Base-by-base conservation (phyloP, 2,329 filamentous ascomycete genomes). In the Epichloe aotearoae region DNA sequence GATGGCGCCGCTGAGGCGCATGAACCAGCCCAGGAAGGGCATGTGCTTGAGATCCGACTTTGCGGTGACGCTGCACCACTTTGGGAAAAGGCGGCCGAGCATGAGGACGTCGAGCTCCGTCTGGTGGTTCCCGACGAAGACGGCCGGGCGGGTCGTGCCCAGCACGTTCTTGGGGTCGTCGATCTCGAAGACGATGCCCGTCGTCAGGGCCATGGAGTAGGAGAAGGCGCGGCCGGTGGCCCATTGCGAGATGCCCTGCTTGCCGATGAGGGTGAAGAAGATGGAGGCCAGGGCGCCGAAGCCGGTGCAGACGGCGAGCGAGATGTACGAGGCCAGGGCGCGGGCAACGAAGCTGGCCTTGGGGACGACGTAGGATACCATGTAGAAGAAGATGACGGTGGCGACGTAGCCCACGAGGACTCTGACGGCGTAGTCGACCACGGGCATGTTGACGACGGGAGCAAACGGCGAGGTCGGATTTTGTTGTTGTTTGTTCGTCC, bases 111-210 rank as follows among this genome's bases (percentile, higher is more conserved):
- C 93, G 58, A 98, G 80, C 71, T 97, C 93, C 20, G 86, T 88
- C 76, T 98, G 93, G 71, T 98, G 93, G 69, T 97, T 97, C 40
- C 86, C 86, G 58, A 98, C 76, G 62, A 98, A 90, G 52, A 98
- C 86, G 52, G 88, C 90, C 1, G 93, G 93, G 48, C 91, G 80
- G 30, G 73, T 74, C 10, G 74, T 82, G 45, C 71, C 70, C 52
- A 90, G 78, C 58, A 82, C 65, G 56, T 82, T 68, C 53, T 80
- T 64, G 39, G 80, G 66, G 60, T 90, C 88, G 43, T 84, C 76
- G 47, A 95, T 69, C 54, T 79, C 74, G 64, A 97, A 96, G 53
- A 74, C 77, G 46, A 96, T 76, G 53, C 91, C 91, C 1, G 88
- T 89, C 46, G 80, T 77, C 44, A 77, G 66, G 58, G 75, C 75